Conservation (phyloP, 306 rosid genomes). For the Cucumis hystrix region DNA sequence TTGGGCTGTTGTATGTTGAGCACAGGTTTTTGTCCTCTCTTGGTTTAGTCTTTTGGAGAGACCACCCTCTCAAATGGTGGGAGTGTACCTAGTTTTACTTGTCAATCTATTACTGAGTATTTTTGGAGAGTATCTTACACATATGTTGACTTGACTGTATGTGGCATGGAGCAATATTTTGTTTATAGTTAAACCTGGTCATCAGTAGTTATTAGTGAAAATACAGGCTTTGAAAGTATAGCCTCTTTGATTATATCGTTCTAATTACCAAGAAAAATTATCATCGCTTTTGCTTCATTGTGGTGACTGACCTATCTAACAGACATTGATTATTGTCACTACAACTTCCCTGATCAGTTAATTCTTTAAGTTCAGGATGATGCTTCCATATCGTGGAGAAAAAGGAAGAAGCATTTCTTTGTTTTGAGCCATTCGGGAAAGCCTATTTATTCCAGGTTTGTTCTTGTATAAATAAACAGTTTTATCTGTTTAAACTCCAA, state of each 20-base stretch:
- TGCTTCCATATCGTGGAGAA: slow-evolving; percentile 87
- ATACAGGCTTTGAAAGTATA: background rate
- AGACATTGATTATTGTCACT: background rate
- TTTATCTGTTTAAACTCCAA: background rate
- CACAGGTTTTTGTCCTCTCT: too few relatives aligned
- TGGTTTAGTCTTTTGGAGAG: too few relatives aligned
- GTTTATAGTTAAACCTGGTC: background rate
- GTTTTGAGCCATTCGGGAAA: slow-evolving; percentile 83
- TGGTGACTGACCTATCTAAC: background rate
- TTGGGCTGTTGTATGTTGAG: too few relatives aligned
- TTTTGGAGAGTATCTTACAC: too few relatives aligned
- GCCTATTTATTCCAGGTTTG: slow-evolving; percentile 91
- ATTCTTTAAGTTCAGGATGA: slow-evolving; percentile 80
- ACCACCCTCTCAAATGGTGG: too few relatives aligned
- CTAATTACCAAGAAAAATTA: background rate
- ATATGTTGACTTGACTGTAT: background rate
- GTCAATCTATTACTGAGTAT: too few relatives aligned
- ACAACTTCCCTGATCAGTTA: slow-evolving; percentile 32
- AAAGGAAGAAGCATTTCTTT: slow-evolving; percentile 87
- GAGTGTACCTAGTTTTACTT: too few relatives aligned
- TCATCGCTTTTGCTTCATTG: background rate
- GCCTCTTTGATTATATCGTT: background rate
- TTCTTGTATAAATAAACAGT: background rate
- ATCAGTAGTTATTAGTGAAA: background rate
- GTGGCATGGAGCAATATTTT: background rate